Conservation (phyloP, 2,329 filamentous ascomycete genomes). For the Penicillium sp. region DNA sequence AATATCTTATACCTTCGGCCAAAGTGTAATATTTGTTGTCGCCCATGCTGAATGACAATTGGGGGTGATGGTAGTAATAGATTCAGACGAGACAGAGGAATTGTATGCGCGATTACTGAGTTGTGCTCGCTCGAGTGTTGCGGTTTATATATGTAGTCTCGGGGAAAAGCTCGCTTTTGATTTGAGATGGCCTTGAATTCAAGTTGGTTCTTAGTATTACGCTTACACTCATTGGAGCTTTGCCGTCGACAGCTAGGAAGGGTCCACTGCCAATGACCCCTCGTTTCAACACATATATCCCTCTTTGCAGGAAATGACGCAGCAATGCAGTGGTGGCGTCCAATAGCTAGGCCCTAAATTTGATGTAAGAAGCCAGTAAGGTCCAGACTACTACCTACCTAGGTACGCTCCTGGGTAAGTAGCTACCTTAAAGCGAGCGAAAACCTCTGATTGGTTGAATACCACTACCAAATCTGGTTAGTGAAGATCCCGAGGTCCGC, state of each 20-base stretch:
- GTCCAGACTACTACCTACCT: not conserved
- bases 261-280: not conserved
- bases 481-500: not conserved
- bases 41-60: not conserved
- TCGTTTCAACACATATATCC: not conserved
- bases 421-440: not conserved
- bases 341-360: not conserved
- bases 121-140: not conserved
- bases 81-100: not conserved
- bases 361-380: not conserved
- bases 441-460: not conserved
- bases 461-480: not conserved
- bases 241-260: not conserved
- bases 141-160: not conserved
- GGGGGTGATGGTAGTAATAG: not conserved
- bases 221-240: not conserved
- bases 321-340: not conserved
- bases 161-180: not conserved
- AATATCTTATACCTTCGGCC: conserved; percentile 8
- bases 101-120: too few species aligned
- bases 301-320: not conserved
- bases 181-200: not conserved
- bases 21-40: conserved; percentile 13
- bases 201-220: not conserved
- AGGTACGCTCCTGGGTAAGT: not conserved